Base-by-base conservation (phyloP, 352 stramenopile species). In the Globisporangium emineosum region DNA sequence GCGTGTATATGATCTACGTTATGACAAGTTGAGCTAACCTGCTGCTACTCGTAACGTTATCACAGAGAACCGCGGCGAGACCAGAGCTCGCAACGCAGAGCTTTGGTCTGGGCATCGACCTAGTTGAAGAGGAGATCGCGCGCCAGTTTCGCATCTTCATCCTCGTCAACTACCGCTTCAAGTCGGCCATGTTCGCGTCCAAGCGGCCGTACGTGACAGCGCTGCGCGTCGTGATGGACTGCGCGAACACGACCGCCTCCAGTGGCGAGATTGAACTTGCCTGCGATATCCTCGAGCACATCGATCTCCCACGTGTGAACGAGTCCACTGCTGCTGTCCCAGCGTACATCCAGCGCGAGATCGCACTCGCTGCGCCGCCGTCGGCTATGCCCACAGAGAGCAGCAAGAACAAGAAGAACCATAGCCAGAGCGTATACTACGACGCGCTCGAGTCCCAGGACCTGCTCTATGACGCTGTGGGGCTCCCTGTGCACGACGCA, bases 251-350 rank as follows among this genome's bases (percentile, higher is more conserved):
- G 30, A 71, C 71, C 13, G 63, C 67, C 17, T 29, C 40, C 15
- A 43, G 54, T 2, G 66, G 59, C 30, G 64, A 73, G 9, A 25
- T 30, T 19, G 19, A 67, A 1, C 63, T 78, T 19, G 65, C 68
- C 52, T 89, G 80, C n/a, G 76, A 89, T 19, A 67, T 86, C n/a
- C 45, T 86, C 43, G 70, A 89, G 64, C 78, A 89, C 64, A 50
- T 77, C 30, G 80, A 89, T 40, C 53, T 89, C 29, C 76, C 78
- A 13, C 67, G 80, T 58, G 61, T 66, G 57, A 84, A 86, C 53
- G 78, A 81, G 10, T 80, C 76, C 5, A 69, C 58, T 15, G 58
- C 47, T 21, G 47, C 65, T 30, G 65, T 87, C 9, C 71, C 70
- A 1, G 62, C 71, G 7, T 80, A 74, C 43, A 70, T 89, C 37